phyloP scores from a whole-genome alignment of 108 stramenopile species.

The Stephanodiscus minutulus region DNA sequence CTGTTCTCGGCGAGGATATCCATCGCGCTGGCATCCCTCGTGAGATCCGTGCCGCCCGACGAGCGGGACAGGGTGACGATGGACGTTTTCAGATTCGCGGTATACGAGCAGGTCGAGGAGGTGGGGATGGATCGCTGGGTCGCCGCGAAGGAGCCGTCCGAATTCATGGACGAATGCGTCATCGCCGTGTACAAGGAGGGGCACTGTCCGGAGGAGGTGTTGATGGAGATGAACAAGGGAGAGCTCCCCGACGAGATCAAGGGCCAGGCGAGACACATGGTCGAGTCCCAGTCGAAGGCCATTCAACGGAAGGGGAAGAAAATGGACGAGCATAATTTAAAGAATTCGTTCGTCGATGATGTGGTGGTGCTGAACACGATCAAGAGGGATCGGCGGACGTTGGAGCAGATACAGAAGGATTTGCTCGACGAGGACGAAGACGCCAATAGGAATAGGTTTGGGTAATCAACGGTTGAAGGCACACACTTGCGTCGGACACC shows the following conservation, averaged over 20 bases:
- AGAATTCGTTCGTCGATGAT: slow-evolving; percentile 46
- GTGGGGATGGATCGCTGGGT: slow-evolving; percentile 81
- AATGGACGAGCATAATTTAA: slow-evolving; percentile 31
- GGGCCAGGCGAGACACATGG: slow-evolving; percentile 67
- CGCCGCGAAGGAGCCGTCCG: slow-evolving; percentile 78
- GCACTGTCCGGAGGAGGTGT: slow-evolving; percentile 74
- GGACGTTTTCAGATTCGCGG: slow-evolving; percentile 83
- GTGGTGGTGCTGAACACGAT: slow-evolving; percentile 71
- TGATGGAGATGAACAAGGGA: slow-evolving; percentile 80
- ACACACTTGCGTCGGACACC: no score
- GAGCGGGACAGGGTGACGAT: slow-evolving; percentile 75
- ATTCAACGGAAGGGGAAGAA: slow-evolving; percentile 54
- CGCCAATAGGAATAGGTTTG: slow-evolving; percentile 35
- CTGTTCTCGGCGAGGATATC: slow-evolving; percentile 21
- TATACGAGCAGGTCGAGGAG: slow-evolving; percentile 88
- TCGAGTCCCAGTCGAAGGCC: slow-evolving; percentile 53
- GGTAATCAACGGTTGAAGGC: slow-evolving; percentile 5
- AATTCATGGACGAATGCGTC: slow-evolving; percentile 80
- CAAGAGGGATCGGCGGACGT: slow-evolving; percentile 83
- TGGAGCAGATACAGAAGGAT: slow-evolving; percentile 84
- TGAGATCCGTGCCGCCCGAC: slow-evolving; percentile 20
- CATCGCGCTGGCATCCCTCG: slow-evolving; percentile 28
- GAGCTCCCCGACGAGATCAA: slow-evolving; percentile 82
- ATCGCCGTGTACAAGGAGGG: slow-evolving; percentile 86
- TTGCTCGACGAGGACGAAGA: slow-evolving; percentile 21